A percentile compares a stretch with the other conserved stretches of the same genome.
These are phyloP conservation scores for Coemansia sp. DNA, from an alignment of 192 early-diverging fungal genomes.

Conservation along the genomic window DNA sequence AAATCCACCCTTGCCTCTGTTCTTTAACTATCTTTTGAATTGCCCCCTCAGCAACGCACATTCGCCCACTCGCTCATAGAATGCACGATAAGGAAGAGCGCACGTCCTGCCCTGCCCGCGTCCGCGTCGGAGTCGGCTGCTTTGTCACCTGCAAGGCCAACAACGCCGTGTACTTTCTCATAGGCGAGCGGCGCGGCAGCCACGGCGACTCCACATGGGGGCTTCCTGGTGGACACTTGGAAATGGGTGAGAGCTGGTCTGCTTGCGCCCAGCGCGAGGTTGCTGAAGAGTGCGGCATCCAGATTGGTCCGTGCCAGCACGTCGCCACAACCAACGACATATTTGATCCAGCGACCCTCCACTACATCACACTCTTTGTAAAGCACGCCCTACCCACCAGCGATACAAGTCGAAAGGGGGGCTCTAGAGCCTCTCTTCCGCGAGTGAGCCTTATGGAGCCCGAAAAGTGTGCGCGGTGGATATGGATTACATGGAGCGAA, in stretches of 20 bases:
- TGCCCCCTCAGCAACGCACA: no score
- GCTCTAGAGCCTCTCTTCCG: no score
- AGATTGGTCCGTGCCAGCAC: not conserved
- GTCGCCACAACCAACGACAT: constrained; percentile 8
- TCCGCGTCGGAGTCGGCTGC: constrained; percentile 25
- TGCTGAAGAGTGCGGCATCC: constrained; percentile 9
- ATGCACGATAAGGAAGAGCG: no score
- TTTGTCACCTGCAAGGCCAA: constrained; percentile 20
- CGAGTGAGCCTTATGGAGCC: constrained; percentile 15
- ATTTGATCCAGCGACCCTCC: not conserved
- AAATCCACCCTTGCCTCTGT: no score
- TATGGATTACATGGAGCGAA: constrained; percentile 15
- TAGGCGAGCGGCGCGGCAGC: constrained; percentile 12
- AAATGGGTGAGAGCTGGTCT: constrained; percentile 12
- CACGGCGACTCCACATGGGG: constrained; percentile 9
- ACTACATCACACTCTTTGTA: constrained; percentile 13
- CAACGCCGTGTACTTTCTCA: constrained; percentile 13
- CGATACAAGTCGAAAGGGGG: no score
- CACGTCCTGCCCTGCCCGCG: no score
- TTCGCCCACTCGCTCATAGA: no score
- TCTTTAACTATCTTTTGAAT: no score
- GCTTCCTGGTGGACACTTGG: constrained; percentile 19
- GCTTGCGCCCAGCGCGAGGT: constrained; percentile 10
- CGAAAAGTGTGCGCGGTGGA: constrained; percentile 12
- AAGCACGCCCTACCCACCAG: not conserved